Evolutionary conservation across 2,329 filamentous ascomycete species (phyloP), one percentile per base, ranked within the genome.

Genomic region (Ceratocystis huliohia): DNA sequence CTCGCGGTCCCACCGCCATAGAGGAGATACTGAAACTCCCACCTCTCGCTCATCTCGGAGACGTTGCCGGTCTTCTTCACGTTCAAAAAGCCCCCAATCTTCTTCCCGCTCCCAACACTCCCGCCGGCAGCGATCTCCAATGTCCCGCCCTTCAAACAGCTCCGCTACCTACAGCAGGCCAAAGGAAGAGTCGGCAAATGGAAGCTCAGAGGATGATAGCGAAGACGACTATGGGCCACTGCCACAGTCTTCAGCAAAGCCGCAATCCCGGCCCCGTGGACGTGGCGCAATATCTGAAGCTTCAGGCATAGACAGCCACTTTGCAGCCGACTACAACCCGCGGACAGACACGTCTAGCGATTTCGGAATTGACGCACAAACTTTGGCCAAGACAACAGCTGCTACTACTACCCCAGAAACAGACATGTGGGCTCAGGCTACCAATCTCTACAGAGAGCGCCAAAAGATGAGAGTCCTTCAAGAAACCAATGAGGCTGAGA

Each of bases 381-480:
- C 22, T n/a, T 22, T 57, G 6, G 61, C n/a, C 3, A 46, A 13
- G 20, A 57, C 22, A n/a, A 1, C 3, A 2, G 53, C 7, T 30
- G 15, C 53, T 17, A 28, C 53, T 2, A 28, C 22, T 17, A n/a
- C 53, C 15, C 3, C 22, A 5, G 53, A 22, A 3, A 15, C 4
- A 30, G 85, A 87, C 68, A 84, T 89, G 68, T 96, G 91, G 91
- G 88, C 89, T 57, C 84, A 89, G 71, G 85, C 88, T 0, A 78
- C 94, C 0, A 91, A 96, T 75, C 85, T 87, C 3, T 80, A 90
- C 66, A 83, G 88, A 48, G 91, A 96, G 73, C 84, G 90, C n/a
- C 84, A 89, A 70, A 86, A 86, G 70, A 64, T 50, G 5, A 65
- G 64, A 53, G 33, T 20, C 46, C 2, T 25, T 15, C 78, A 80